A percentile compares a stretch with the other conserved stretches of the same genome.
phyloP scores from a whole-genome alignment of 306 rosid species.

The Dryas drummondii region DNA sequence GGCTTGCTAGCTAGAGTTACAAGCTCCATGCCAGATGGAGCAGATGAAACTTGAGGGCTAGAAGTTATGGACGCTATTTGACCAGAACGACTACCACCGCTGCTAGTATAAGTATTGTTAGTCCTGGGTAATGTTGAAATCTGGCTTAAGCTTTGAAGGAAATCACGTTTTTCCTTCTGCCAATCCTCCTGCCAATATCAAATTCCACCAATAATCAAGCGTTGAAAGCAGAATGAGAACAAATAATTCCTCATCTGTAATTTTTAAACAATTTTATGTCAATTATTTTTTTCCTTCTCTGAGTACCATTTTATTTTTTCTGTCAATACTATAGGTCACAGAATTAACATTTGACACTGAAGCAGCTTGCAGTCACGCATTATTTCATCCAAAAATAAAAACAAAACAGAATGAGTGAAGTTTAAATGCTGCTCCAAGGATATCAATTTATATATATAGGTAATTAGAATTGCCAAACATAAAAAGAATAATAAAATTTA shows the following conservation, averaged over 20 bases:
- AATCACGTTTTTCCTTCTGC: conserved; percentile 96
- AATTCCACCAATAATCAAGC: conserved; percentile 29
- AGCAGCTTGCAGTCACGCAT: not conserved
- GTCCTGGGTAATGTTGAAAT: conserved; percentile 90
- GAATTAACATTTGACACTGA: not conserved
- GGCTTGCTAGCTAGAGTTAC: conserved; percentile 66
- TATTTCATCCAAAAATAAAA: not conserved
- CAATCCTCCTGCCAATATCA: conserved; percentile 84
- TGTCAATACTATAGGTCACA: not conserved
- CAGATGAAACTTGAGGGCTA: conserved; percentile 56
- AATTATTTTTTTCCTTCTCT: not conserved
- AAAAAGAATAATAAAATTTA: not conserved
- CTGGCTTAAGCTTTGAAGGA: conserved; percentile 87
- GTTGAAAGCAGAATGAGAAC: conserved; percentile 16
- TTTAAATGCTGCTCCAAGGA: not conserved
- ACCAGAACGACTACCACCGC: conserved; percentile 51
- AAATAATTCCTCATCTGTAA: not conserved
- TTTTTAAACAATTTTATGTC: not conserved
- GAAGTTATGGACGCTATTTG: conserved; percentile 53
- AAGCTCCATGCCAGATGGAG: conserved; percentile 49
- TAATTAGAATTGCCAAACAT: not conserved
- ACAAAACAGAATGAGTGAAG: not conserved
- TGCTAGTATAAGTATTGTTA: conserved; percentile 49
- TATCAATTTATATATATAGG: not conserved
- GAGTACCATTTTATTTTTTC: not conserved